Evolutionary conservation across 139 green algal species (phyloP).

Genomic region (Pycnococcus provasolii): DNA sequence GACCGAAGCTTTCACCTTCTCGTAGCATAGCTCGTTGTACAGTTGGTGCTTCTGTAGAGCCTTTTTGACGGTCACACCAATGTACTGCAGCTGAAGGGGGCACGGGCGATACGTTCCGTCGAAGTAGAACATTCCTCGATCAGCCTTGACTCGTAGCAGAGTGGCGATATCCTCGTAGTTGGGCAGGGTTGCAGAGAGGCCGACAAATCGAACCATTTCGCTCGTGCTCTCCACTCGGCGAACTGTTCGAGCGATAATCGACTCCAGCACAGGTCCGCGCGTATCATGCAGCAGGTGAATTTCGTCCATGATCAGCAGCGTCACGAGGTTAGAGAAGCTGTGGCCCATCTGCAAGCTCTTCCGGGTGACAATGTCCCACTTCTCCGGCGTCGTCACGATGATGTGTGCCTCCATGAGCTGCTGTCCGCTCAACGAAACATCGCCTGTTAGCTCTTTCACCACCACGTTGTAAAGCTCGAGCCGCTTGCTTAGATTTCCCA

Average conservation of each 20-base stretch:
- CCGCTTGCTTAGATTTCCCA: constrained; percentile 63
- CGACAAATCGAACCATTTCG: constrained; percentile 87
- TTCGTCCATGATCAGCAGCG: constrained; percentile 96
- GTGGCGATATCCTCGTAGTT: constrained; percentile 93
- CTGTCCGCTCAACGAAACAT: constrained; percentile 38
- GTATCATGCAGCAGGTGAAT: constrained; percentile 95
- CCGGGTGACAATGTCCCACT: constrained; percentile 99
- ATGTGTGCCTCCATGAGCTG: constrained; percentile 91
- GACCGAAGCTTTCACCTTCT: constrained; percentile 84
- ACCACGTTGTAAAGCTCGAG: constrained; percentile 37
- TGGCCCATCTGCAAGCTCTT: constrained; percentile 68
- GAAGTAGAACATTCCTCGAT: constrained; percentile 92
- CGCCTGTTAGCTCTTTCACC: constrained; percentile 78
- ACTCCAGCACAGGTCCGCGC: constrained; percentile 87
- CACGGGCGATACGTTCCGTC: constrained; percentile 82
- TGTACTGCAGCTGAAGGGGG: constrained; percentile 91
- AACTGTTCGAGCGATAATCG: constrained; percentile 84
- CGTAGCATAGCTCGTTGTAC: constrained; percentile 94
- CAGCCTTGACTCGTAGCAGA: constrained; percentile 80
- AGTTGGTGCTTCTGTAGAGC: constrained; percentile 97
- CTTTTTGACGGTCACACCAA: constrained; percentile 91
- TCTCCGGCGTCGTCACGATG: constrained; percentile 97
- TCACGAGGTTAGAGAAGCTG: constrained; percentile 75
- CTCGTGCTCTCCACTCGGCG: constrained; percentile 83
- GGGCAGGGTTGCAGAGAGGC: constrained; percentile 87